Percentiles rank a stretch among this genome's conserved stretches.
phyloP scores from a whole-genome alignment of 164 flowering plant genomes.

The Chimonanthus salicifolius region DNA sequence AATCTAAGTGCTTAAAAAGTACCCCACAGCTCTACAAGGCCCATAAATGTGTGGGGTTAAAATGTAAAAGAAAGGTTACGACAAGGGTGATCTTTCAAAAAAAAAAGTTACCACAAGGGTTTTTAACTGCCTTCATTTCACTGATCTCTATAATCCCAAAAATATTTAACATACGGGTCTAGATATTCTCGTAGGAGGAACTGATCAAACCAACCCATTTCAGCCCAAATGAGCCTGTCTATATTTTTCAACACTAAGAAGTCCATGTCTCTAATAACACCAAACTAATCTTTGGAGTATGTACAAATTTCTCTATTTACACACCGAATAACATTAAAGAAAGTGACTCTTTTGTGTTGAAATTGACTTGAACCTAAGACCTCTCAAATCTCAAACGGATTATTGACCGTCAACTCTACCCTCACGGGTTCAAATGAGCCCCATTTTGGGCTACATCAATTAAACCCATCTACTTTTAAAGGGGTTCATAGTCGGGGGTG shows the following conservation, averaged over 20 bases:
- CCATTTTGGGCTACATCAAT: no score
- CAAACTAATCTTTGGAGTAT: no score
- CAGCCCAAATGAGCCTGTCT: not conserved
- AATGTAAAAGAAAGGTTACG: not conserved
- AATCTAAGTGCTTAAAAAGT: slow-evolving; percentile 18
- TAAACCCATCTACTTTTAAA: no score
- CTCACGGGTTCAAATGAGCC: no score
- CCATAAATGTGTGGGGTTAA: not conserved
- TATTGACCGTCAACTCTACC: no score
- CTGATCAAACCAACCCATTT: not conserved
- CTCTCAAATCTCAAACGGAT: no score
- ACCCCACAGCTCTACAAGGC: not conserved
- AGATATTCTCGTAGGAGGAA: not conserved
- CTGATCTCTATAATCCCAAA: no score
- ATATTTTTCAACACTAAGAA: not conserved
- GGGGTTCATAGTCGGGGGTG: no score
- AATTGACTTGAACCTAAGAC: no score
- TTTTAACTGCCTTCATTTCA: slow-evolving; percentile 3
- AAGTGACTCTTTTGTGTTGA: not conserved
- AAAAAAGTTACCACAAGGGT: slow-evolving; percentile 4
- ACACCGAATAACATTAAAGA: not conserved
- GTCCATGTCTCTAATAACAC: not conserved
- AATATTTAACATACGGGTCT: no score
- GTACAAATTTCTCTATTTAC: no score
- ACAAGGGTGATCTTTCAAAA: not conserved